phyloP scores from a whole-genome alignment of 192 early-diverging fungal genomes.

The Coemansia sp. region DNA sequence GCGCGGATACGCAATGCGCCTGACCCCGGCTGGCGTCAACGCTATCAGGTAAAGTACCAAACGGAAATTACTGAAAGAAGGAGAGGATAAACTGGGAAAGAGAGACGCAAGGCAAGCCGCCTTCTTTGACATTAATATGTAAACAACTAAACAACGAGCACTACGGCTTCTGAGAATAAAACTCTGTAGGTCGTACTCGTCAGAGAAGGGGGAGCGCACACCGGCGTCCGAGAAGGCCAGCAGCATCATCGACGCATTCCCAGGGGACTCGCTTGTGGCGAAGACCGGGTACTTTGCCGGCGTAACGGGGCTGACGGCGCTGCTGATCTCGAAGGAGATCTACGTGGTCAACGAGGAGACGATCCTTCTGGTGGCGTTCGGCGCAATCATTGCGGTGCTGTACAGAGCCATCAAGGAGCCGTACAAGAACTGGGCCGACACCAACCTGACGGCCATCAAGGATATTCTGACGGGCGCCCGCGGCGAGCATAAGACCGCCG shows the following conservation, averaged over 20 bases:
- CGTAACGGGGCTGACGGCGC: constrained; percentile 80
- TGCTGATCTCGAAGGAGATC: constrained; percentile 95
- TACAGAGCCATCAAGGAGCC: constrained; percentile 82
- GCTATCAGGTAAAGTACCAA: constrained; percentile 36
- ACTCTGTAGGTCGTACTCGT: constrained; percentile 37
- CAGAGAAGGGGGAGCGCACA: constrained; percentile 30
- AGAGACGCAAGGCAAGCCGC: neutral
- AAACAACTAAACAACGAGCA: neutral
- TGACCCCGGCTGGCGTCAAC: constrained; percentile 43
- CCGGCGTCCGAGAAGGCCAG: constrained; percentile 76
- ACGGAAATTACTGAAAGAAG: neutral
- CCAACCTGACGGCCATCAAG: constrained; percentile 74
- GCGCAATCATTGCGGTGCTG: constrained; percentile 76
- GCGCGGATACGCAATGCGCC: constrained; percentile 49
- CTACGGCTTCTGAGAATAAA: neutral
- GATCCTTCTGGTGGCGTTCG: constrained; percentile 78
- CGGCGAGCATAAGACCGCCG: constrained; percentile 88
- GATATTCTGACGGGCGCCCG: constrained; percentile 81
- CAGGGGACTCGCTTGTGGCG: constrained; percentile 82
- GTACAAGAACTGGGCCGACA: constrained; percentile 75
- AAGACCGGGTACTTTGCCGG: constrained; percentile 90
- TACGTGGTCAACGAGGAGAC: constrained; percentile 96
- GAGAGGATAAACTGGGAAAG: neutral
- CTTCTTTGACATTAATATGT: neutral
- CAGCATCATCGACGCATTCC: constrained; percentile 90